A percentile compares a stretch with the other conserved stretches of the same genome.
These are phyloP conservation scores for Hypoxylon fragiforme DNA, from an alignment of 495 filamentous ascomycete genomes.

Conservation along the genomic window DNA sequence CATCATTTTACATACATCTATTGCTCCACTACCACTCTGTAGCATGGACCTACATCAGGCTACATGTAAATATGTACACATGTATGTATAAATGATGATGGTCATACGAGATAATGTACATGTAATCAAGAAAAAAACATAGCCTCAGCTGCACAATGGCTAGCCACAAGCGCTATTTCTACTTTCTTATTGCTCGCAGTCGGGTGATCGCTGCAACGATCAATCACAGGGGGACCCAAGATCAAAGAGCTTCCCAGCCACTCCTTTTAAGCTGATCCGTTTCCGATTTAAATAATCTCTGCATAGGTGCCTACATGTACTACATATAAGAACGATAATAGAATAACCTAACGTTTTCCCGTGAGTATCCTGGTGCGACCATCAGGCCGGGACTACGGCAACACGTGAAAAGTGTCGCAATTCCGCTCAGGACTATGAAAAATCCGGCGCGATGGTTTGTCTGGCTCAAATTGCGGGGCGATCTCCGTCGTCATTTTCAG, in stretches of 20 bases:
- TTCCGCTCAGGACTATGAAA: too few species aligned
- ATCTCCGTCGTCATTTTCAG: constrained; percentile 8
- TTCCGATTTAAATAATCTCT: constrained; percentile 13
- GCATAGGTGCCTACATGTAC: constrained; percentile 6
- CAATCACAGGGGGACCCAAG: constrained; percentile 6
- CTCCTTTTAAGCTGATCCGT: constrained; percentile 21
- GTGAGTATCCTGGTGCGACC: background rate
- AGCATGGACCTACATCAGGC: too few species aligned
- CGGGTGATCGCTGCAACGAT: constrained; percentile 27
- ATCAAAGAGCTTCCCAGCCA: constrained; percentile 18
- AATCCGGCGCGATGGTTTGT: background rate
- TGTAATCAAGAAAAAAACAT: background rate
- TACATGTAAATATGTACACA: background rate
- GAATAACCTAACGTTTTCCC: constrained; percentile 14
- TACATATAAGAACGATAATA: constrained; percentile 7
- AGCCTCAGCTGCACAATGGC: constrained; percentile 1
- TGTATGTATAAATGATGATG: background rate
- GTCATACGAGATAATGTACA: background rate
- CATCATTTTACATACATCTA: too few species aligned
- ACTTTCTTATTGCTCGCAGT: constrained; percentile 5
- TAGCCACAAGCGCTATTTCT: background rate
- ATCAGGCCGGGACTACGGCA: constrained; percentile 12
- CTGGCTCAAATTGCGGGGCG: background rate
- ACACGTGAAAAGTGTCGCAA: too few species aligned
- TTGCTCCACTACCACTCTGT: too few species aligned